Evolutionary conservation across 2,329 filamentous ascomycete species (phyloP).

Genomic region (Colletotrichum camelliae): DNA sequence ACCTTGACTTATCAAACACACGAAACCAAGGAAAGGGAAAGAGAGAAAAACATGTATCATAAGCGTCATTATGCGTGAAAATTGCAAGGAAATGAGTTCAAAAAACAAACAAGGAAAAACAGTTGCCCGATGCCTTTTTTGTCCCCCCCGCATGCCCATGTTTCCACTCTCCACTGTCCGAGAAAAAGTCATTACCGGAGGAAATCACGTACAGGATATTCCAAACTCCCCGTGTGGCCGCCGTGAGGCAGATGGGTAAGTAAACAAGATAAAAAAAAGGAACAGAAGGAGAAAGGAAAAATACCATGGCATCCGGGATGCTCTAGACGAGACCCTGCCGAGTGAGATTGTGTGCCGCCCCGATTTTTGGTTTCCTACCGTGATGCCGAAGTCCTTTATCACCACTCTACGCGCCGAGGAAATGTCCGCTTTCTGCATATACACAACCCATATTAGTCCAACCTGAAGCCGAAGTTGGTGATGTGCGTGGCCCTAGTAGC

Average conservation of each 20-base stretch:
- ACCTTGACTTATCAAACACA: background rate
- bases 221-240: background rate
- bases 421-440: background rate
- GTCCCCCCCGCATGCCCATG: background rate
- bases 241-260: background rate
- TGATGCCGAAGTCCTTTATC: constrained; percentile 5
- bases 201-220: background rate
- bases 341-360: background rate
- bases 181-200: background rate
- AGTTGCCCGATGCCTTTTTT: background rate
- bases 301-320: background rate
- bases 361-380: background rate
- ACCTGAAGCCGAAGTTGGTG: background rate
- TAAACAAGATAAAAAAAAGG: background rate
- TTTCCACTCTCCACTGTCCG: background rate
- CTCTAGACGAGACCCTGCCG: background rate
- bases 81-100: background rate
- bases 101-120: background rate
- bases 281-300: background rate
- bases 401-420: background rate
- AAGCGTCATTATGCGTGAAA: background rate
- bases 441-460: background rate
- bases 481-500: constrained; percentile 28
- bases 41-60: background rate
- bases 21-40: background rate